Evolutionary conservation across 768 basidiomycete genomes (phyloP), one percentile per base, ranked within the genome.

Genomic region (Rhodosporidiobolus sp.): DNA sequence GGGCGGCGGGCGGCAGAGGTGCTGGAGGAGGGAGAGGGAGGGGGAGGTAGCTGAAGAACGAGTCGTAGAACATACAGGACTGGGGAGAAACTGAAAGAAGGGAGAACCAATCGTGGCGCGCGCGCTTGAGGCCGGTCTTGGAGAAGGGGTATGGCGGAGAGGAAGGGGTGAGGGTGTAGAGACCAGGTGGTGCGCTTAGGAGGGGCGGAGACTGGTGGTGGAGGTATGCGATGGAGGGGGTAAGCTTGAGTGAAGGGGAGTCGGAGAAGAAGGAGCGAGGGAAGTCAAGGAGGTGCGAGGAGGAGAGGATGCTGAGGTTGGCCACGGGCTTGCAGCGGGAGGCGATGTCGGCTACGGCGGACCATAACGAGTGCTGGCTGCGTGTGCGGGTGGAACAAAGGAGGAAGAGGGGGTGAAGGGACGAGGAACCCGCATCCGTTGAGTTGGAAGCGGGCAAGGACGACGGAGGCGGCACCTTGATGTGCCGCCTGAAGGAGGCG

Each of bases 11-110:
- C 3, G 30, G 20, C 7, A 28, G 60, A 8, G 28, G 19, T 2
- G 16, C 8, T 3, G 46, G 60, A 34, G 48, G 14, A 11, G 48
- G 60, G 46, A 62, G 60, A 28, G 22, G 60, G 67, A 90, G 79
- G 52, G 95, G 83, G 48, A 96, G 85, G 80, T 91, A 91, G 80
- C 85, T 85, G 67, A 96, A 89, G 77, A 95, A 88, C 93, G 95
- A 79, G 12, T 24, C 43, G 53, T 22, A 10, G 48, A 49, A 49
- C 30, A 22, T 48, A 35, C 54, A 50, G 35, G 17, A 61, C 53
- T 1, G 4, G 24, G 30, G 38, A 9, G 60, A 55, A 17, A 5
- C 48, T 10, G 17, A 7, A 19, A 49, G 19, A 10, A 49, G 19
- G 9, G 24, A 24, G 24, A 49, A 17, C 48, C 48, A 49, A 17